Percentiles rank a stretch among this genome's conserved stretches.
Conservation (phyloP, 2,329 filamentous ascomycete species). For the Talaromyces sp. region DNA sequence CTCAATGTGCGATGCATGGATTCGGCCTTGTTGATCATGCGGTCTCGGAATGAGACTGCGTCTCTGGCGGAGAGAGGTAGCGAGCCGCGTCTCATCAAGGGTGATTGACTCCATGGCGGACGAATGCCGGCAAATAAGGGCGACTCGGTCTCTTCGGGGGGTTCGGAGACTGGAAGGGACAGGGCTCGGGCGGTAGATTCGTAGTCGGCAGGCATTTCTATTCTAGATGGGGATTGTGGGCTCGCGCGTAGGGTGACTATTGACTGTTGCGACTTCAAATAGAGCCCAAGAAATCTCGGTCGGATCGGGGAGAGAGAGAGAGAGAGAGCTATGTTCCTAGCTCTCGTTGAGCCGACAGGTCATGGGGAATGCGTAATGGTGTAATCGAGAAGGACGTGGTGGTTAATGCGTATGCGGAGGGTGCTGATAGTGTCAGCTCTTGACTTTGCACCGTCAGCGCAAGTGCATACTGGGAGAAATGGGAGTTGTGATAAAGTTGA, state of each 20-base stretch:
- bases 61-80: conserved; percentile 31
- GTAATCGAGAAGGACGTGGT: background rate
- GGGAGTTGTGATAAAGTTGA: background rate
- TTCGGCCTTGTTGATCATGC: conserved; percentile 33
- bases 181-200: conserved; percentile 50
- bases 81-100: conserved; percentile 37
- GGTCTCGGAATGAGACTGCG: conserved; percentile 31
- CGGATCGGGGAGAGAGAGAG: background rate
- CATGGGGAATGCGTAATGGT: background rate
- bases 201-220: conserved; percentile 45
- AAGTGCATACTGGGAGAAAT: background rate
- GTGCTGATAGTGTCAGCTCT: background rate
- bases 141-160: conserved; percentile 42
- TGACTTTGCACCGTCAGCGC: background rate
- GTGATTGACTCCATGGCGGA: conserved; percentile 50
- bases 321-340: conserved; percentile 10
- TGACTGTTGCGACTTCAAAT: background rate
- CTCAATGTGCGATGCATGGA: conserved; percentile 27
- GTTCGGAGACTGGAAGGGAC: conserved; percentile 44
- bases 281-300: background rate
- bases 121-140: conserved; percentile 41
- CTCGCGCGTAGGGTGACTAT: background rate
- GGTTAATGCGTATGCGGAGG: background rate
- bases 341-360: conserved; percentile 7
- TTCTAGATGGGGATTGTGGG: background rate